phyloP scores from a whole-genome alignment of 2,329 filamentous ascomycete genomes.

The Diaporthe sp. region DNA sequence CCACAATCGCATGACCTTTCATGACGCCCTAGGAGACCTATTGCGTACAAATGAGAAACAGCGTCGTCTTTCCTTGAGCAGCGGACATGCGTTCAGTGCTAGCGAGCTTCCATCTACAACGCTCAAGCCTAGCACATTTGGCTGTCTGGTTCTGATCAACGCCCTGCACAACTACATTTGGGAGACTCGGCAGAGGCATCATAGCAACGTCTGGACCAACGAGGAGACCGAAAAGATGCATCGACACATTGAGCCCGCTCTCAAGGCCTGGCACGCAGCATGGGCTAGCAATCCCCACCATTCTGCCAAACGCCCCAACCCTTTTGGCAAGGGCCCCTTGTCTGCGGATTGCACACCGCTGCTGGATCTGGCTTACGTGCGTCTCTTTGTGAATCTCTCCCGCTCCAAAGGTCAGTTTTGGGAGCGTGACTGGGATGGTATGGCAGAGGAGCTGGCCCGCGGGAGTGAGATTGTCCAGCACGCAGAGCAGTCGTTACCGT shows the following conservation, averaged over 20 bases:
- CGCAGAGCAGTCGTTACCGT: slow-evolving; percentile 67
- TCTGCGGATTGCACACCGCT: slow-evolving; percentile 93
- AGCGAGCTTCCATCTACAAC: slow-evolving; percentile 71
- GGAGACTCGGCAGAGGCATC: slow-evolving; percentile 93
- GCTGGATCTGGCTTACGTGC: slow-evolving; percentile 90
- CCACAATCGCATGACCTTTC: slow-evolving; percentile 82
- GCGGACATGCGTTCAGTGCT: slow-evolving; percentile 54
- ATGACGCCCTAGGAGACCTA: slow-evolving; percentile 83
- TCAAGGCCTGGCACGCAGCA: slow-evolving; percentile 93
- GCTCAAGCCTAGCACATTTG: slow-evolving; percentile 88
- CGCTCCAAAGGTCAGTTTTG: slow-evolving; percentile 94
- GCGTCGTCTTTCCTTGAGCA: slow-evolving; percentile 63
- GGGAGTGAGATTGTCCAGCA: slow-evolving; percentile 83
- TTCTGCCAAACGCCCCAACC: slow-evolving; percentile 86
- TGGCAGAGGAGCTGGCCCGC: slow-evolving; percentile 87
- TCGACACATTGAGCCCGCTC: slow-evolving; percentile 90
- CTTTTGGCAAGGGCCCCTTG: slow-evolving; percentile 83
- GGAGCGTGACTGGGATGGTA: slow-evolving; percentile 92
- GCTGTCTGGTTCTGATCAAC: slow-evolving; percentile 91
- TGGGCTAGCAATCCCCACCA: slow-evolving; percentile 91
- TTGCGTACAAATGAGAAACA: slow-evolving; percentile 80
- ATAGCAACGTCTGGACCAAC: slow-evolving; percentile 89
- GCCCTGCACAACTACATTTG: slow-evolving; percentile 98
- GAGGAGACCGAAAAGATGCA: slow-evolving; percentile 98
- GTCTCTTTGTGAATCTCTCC: slow-evolving; percentile 93